Conservation (phyloP, 768 basidiomycete species). For the Tulasnella sp. region DNA sequence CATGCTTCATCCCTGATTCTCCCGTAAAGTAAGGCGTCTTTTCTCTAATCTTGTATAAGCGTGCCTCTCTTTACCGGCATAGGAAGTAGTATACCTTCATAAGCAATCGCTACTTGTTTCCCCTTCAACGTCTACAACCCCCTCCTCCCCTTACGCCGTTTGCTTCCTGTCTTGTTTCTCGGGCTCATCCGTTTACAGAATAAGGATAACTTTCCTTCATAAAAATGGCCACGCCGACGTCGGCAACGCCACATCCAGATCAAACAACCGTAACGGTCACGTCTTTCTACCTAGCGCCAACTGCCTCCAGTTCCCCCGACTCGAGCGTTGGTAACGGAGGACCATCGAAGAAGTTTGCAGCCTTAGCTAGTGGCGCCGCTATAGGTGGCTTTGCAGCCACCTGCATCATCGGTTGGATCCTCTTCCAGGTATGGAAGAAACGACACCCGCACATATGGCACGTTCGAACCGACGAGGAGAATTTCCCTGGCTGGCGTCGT, state of each 20-base stretch:
- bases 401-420: conserved; percentile 5
- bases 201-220: too few species aligned
- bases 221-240: not conserved
- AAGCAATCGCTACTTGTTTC: not conserved
- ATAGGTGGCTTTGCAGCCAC: conserved; percentile 4
- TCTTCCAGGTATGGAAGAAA: not conserved
- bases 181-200: too few species aligned
- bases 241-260: not conserved
- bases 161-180: not conserved
- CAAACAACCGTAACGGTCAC: conserved; percentile 8
- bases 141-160: not conserved
- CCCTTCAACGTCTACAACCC: not conserved
- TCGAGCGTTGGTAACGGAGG: not conserved
- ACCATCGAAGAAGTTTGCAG: not conserved
- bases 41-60: too few species aligned
- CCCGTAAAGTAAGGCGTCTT: too few species aligned
- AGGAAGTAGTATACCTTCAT: too few species aligned
- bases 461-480: conserved; percentile 3
- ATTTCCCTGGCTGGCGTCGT: conserved; percentile 8
- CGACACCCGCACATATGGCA: not conserved
- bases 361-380: not conserved
- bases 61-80: too few species aligned
- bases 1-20: too few species aligned
- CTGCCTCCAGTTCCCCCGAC: not conserved
- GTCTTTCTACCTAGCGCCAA: not conserved